Evolutionary conservation across 1,284 basidiomycete genomes (phyloP).

Genomic region (Mycena sp.): DNA sequence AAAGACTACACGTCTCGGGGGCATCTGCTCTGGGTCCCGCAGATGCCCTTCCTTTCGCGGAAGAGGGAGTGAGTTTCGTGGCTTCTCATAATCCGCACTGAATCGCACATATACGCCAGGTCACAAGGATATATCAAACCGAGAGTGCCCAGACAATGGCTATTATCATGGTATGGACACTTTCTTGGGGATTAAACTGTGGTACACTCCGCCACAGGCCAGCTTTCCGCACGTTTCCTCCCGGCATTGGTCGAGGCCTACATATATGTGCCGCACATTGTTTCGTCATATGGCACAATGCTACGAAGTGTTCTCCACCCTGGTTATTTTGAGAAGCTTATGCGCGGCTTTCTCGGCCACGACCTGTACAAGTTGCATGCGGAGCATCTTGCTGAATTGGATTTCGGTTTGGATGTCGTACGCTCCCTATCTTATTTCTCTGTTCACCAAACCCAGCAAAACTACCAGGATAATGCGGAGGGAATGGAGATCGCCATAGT

Average conservation of each 20-base stretch:
- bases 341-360: not conserved
- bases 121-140: no score
- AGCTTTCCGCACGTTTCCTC: not conserved
- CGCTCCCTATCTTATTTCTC: not conserved
- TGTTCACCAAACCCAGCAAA: no score
- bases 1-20: not conserved
- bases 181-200: not conserved
- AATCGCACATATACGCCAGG: no score
- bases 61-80: not conserved
- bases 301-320: not conserved
- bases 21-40: not conserved
- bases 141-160: no score
- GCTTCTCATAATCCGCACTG: not conserved
- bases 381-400: not conserved
- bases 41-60: not conserved
- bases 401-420: not conserved
- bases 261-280: not conserved
- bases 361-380: not conserved
- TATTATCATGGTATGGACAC: not conserved
- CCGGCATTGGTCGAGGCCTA: not conserved
- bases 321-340: not conserved
- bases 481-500: not conserved
- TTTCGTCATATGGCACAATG: not conserved
- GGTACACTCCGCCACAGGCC: not conserved
- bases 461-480: not conserved